These are phyloP conservation scores for Echinosophora koreensis DNA, from an alignment of 306 rosid species.

Conservation along the genomic window DNA sequence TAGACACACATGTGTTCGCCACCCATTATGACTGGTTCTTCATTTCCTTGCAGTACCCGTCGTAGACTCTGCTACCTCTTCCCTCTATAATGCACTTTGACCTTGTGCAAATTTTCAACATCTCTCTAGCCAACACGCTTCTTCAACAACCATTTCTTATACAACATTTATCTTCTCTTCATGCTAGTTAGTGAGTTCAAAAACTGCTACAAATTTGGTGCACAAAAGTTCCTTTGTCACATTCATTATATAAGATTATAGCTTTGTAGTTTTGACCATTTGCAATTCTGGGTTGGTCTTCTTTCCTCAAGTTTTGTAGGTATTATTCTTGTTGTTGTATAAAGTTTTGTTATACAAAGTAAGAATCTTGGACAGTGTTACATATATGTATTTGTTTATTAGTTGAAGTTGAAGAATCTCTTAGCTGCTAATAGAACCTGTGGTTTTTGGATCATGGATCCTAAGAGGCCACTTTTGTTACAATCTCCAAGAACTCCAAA, in stretches of 20 bases:
- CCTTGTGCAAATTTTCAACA: slow-evolving; percentile 36
- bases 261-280: background rate
- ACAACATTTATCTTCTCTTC: background rate
- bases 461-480: slow-evolving; percentile 60
- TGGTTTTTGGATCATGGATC: slow-evolving; percentile 57
- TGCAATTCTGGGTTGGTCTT: background rate
- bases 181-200: background rate
- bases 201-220: background rate
- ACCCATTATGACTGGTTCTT: slow-evolving; percentile 68
- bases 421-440: slow-evolving; percentile 32
- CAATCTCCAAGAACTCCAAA: slow-evolving; percentile 60
- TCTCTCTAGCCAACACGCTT: slow-evolving; percentile 51
- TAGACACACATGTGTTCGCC: slow-evolving; percentile 60
- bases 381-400: slow-evolving; percentile 33
- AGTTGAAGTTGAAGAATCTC: slow-evolving; percentile 12
- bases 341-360: background rate
- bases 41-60: slow-evolving; percentile 56
- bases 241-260: background rate
- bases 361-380: slow-evolving; percentile 25
- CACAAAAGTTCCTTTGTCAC: background rate
- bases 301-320: background rate
- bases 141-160: slow-evolving; percentile 29
- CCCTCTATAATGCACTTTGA: slow-evolving; percentile 55
- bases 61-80: slow-evolving; percentile 37
- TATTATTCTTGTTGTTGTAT: slow-evolving; percentile 4